Conservation (phyloP, 306 rosid genomes). For the Nissolia schottii region DNA sequence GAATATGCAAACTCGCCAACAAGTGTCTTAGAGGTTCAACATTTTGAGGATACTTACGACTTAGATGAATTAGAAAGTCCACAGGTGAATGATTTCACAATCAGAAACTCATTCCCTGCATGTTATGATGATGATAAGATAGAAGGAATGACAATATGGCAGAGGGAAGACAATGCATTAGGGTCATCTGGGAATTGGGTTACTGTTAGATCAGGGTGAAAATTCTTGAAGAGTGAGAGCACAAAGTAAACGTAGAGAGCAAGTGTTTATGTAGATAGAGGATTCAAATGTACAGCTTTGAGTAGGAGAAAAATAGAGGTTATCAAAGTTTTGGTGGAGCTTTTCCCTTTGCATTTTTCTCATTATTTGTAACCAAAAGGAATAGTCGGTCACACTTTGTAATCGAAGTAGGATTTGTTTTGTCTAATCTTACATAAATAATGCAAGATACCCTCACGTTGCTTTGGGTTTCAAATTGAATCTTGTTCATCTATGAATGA, state of each 20-base stretch:
- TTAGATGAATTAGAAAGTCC: conserved; percentile 16
- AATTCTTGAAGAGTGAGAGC: neutral
- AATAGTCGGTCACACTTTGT: neutral
- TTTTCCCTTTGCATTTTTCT: neutral
- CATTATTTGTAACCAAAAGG: neutral
- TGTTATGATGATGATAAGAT: conserved; percentile 1
- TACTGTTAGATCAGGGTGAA: conserved; percentile 43
- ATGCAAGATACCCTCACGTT: neutral
- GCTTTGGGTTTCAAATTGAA: neutral
- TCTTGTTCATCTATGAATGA: neutral
- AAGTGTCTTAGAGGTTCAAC: conserved; percentile 38
- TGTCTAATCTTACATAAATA: neutral
- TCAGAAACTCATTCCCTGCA: conserved; percentile 28
- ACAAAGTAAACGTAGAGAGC: neutral
- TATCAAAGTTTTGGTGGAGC: neutral
- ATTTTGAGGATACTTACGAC: conserved; percentile 25
- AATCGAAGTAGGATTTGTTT: neutral
- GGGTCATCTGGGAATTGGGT: conserved; percentile 52
- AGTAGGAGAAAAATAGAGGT: conserved; percentile 8
- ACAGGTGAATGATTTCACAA: neutral
- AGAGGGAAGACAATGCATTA: conserved; percentile 17
- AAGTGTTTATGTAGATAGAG: neutral
- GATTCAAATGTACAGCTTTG: conserved; percentile 27
- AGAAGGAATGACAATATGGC: neutral
- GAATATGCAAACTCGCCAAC: conserved; percentile 34